phyloP scores from a whole-genome alignment of 495 filamentous ascomycete genomes.

The Daldinia vernicosa region DNA sequence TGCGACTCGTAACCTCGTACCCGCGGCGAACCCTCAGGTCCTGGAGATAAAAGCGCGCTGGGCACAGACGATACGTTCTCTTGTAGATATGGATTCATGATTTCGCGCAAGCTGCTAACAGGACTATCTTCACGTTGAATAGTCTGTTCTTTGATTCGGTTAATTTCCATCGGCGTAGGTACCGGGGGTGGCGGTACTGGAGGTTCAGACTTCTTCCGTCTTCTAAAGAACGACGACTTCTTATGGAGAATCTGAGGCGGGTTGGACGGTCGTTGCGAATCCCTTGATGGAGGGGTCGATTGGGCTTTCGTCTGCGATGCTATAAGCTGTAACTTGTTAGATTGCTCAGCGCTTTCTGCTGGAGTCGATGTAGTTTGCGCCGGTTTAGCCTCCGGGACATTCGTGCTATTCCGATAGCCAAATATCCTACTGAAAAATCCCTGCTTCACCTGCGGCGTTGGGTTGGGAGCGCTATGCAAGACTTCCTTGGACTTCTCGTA shows the following conservation, averaged over 20 bases:
- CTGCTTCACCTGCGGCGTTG: conserved; percentile 58
- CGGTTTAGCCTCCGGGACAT: conserved; percentile 40
- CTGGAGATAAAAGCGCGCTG: conserved; percentile 17
- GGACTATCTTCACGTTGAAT: conserved; percentile 66
- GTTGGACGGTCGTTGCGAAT: conserved; percentile 46
- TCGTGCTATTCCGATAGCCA: conserved; percentile 60
- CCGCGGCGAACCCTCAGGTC: conserved; percentile 34
- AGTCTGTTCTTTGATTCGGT: conserved; percentile 42
- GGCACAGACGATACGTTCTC: conserved; percentile 30
- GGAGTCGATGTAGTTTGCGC: conserved; percentile 44
- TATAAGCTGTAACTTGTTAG: conserved; percentile 32
- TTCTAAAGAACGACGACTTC: conserved; percentile 93
- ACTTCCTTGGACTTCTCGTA: conserved; percentile 66
- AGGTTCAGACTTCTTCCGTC: conserved; percentile 83
- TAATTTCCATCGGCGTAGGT: conserved; percentile 45
- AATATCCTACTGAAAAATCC: conserved; percentile 96
- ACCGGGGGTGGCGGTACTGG: conserved; percentile 50
- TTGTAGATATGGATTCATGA: conserved; percentile 87
- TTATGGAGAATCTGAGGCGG: conserved; percentile 72
- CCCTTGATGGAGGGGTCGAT: conserved; percentile 58
- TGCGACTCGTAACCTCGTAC: conserved; percentile 34
- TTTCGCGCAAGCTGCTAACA: conserved; percentile 84
- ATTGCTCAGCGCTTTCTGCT: conserved; percentile 21
- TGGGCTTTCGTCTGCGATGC: conserved; percentile 52
- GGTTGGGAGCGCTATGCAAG: conserved; percentile 41